Base-by-base conservation (phyloP, 306 rosid species). In the Trifolium pratense region DNA sequence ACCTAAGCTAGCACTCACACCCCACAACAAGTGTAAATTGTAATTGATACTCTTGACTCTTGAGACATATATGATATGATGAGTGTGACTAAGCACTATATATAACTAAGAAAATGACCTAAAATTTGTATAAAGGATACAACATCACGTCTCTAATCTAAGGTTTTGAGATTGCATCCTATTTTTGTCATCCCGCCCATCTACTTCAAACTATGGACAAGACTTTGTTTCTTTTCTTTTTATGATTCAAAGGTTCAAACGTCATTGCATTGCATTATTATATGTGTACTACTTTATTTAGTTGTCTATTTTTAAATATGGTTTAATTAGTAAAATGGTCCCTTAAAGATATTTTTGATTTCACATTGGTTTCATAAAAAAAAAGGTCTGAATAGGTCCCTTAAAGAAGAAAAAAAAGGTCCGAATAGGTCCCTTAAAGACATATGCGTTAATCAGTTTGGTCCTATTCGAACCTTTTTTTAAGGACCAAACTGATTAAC, bases 141-240 rank as follows among this genome's bases (percentile, higher is more conserved):
- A 74, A 45, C 71, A 73, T 63, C 80, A 55, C 14, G 63, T n/a
- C 61, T 79, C 68, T 58, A 45, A 48, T 79, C 68, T 58, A 45
- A 48, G 62, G 65, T 70, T 62, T 75, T 66, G 66, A 79, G 70
- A 25, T 79, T 13, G 62, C 75, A 61, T 68, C 34, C 26, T 64
- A 69, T 29, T 75, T 80, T 61, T 68, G 62, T 68, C 77, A 60
- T 67, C 68, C 59, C 68, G 58, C 68, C 18, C 48, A 20, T 40
- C 73, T 59, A 51, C 45, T 79, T 79, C 66, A 70, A 71, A 66
- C 32, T 18, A 78, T 59, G 72, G 75, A 79, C 73, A 70, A 64
- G 9, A 10, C 60, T 60, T 67, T 72, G 48, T 63, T 73, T 39
- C 66, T 70, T 63, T 73, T 39, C 66, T 70, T 61, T 65, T 69